Evolutionary conservation across 208 protist genomes (phyloP).

Genomic region (Leishmania lainsoni): DNA sequence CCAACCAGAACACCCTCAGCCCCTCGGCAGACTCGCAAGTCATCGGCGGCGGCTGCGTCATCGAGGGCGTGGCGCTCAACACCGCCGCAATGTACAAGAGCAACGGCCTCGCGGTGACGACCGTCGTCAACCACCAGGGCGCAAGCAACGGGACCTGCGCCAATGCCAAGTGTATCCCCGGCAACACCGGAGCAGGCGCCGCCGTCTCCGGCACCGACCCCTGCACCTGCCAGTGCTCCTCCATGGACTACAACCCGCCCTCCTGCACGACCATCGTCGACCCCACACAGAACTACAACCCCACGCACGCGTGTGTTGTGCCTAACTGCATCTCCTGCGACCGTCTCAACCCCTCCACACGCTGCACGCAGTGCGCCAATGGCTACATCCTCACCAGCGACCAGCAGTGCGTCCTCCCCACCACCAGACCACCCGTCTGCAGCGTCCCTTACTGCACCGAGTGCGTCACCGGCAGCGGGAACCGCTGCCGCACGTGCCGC

Average conservation of each 20-base stretch:
- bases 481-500: background rate
- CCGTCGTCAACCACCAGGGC: conserved; percentile 8
- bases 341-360: background rate
- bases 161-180: conserved; percentile 19
- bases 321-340: conserved; percentile 10
- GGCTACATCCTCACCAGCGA: background rate
- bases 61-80: background rate
- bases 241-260: background rate
- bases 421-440: background rate
- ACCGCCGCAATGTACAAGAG: background rate
- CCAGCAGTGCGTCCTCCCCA: background rate
- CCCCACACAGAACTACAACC: conserved; percentile 12
- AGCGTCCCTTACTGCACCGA: background rate
- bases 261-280: conserved; percentile 6
- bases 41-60: conserved; percentile 3
- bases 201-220: background rate
- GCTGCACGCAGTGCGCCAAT: background rate
- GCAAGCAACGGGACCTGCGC: conserved; percentile 4
- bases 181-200: background rate
- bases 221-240: conserved; percentile 21
- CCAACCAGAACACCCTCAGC: background rate
- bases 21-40: background rate
- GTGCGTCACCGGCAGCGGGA: background rate
- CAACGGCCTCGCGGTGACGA: background rate
- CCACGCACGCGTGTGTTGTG: background rate